These are phyloP conservation scores for Fusarium buharicum DNA, from an alignment of 2,329 filamentous ascomycete species.

Conservation along the genomic window DNA sequence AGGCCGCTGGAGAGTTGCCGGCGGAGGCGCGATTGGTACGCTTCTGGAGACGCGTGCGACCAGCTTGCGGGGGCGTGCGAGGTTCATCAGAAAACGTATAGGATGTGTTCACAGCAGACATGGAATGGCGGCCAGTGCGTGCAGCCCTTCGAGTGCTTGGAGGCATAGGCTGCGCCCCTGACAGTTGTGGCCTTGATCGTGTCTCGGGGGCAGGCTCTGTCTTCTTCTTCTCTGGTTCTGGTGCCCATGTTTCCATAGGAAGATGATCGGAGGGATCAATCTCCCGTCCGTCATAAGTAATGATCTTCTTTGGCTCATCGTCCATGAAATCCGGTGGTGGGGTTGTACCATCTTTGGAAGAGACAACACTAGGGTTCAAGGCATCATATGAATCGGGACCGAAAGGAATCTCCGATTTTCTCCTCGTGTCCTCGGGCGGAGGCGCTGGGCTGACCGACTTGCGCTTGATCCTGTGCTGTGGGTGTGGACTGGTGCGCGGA, in stretches of 20 bases:
- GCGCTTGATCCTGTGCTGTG: slow-evolving; percentile 67
- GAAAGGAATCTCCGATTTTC: slow-evolving; percentile 73
- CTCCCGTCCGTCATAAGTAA: slow-evolving; percentile 78
- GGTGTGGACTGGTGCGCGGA: slow-evolving; percentile 51
- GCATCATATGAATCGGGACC: slow-evolving; percentile 80
- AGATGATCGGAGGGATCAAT: slow-evolving; percentile 85
- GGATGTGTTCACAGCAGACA: slow-evolving; percentile 50
- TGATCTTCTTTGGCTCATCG: slow-evolving; percentile 71
- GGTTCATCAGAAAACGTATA: slow-evolving; percentile 49
- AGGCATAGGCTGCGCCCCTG: slow-evolving; percentile 64
- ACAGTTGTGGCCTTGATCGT: slow-evolving; percentile 58
- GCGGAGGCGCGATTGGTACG: slow-evolving; percentile 62
- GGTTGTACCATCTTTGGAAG: slow-evolving; percentile 46
- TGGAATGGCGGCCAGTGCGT: slow-evolving; percentile 63
- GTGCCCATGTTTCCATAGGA: slow-evolving; percentile 80
- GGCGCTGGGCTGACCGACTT: slow-evolving; percentile 82
- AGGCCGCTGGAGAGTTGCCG: slow-evolving; percentile 50
- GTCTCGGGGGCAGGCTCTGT: slow-evolving; percentile 47
- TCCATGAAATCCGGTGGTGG: slow-evolving; percentile 56
- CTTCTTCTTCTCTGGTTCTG: slow-evolving; percentile 71
- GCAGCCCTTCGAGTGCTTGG: slow-evolving; percentile 62
- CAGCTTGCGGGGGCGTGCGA: slow-evolving; percentile 51
- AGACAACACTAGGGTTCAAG: slow-evolving; percentile 69
- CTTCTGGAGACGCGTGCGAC: slow-evolving; percentile 73
- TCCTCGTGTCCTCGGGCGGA: slow-evolving; percentile 58